Base-by-base conservation (phyloP, 1,284 basidiomycete genomes). In the Austroboletus rostrupii region DNA sequence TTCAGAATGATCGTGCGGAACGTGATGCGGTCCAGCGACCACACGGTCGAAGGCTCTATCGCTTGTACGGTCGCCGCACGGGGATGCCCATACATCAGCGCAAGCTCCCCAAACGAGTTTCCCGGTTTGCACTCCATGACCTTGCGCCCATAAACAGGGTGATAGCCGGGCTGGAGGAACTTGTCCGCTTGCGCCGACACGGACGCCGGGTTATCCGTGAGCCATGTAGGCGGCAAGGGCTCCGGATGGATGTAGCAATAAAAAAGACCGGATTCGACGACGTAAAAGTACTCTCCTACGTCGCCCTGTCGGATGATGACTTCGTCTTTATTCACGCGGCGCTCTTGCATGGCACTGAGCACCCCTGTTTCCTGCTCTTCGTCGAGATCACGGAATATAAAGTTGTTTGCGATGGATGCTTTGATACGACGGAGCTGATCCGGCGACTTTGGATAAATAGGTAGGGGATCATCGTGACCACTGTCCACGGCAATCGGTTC, bases 1-100 rank as follows among this genome's bases (percentile, higher is more conserved):
- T 91, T 91, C 53, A 97, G 79, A 47, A 99, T 88, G 70, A 99
- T 98, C n/a, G 92, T 96, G 37, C 96, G 85, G 85, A 99, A 99
- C 1, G 95, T 98, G 61, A 97, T 92, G 48, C 96, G 88, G 72
- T 99, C 96, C 52, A 99, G 77, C 7, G 91, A 87, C 96, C 96
- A 99, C 31, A 98, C 77, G 8, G 89, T 93, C 46, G 90, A 94
- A 0, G 81, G 73, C 48, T 90, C 85, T 36, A 89, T 84, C 4
- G 95, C 87, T 28, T 97, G 72, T 43, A 99, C 93, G 3, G 93
- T 93, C 5, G 97, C 96, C 6, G 94, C 93, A 43, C 96, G 89
- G 29, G 93, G 92, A 61, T 97, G 93, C 42, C 93, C 93, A 71
- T 99, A 97, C 91, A 99, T 96, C 57, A 99, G 73, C 29, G 97